Base-by-base conservation (phyloP, 768 basidiomycete species). In the Suillus subluteus region DNA sequence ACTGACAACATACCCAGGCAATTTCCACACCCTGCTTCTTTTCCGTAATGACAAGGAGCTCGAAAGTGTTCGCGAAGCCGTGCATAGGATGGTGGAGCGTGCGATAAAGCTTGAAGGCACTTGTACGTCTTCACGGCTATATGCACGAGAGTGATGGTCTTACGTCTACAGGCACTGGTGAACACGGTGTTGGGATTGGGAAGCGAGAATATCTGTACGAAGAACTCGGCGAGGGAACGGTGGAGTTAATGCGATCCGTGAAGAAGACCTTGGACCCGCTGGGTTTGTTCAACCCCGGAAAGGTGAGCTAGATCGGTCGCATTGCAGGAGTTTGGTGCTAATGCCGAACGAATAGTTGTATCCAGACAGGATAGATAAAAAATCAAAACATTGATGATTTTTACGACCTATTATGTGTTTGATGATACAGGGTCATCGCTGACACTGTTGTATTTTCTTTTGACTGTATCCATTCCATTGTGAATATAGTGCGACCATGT, bases 131-230 rank as follows among this genome's bases (percentile, higher is more conserved):
- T 4, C 32, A 1, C 59, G 62, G 15, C 6, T 26, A 59, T 6
- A 30, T 23, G 16, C 23, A 30, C 18, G 16, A 59, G 11, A 13
- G 50, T 40, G 23, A 30, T 18, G 16, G 26, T 41, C 9, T 41
- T 41, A 40, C 11, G n/a, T 40, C 41, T 13, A 13, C 55, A 90
- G 89, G 88, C 70, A 91, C 89, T 0, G 92, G 92, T 4, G 94
- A 96, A 71, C 94, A 96, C 72, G 95, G 94, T 2, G 92, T 96
- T 8, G 95, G 94, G 0, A 81, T 95, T 12, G 94, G 94, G 6
- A 96, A 96, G 80, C 87, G 86, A 66, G 83, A 90, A 67, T 96
- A 90, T 73, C 82, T 98, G n/a, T 82, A 85, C 16, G 84, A 89
- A 48, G 96, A 98, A 73, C 83, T 98, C 0, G 95, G 96, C 0